Percentiles rank a stretch among this genome's conserved stretches.
These are phyloP conservation scores for Acrocalymma vagum DNA, from an alignment of 2,329 filamentous ascomycete species.

Conservation along the genomic window DNA sequence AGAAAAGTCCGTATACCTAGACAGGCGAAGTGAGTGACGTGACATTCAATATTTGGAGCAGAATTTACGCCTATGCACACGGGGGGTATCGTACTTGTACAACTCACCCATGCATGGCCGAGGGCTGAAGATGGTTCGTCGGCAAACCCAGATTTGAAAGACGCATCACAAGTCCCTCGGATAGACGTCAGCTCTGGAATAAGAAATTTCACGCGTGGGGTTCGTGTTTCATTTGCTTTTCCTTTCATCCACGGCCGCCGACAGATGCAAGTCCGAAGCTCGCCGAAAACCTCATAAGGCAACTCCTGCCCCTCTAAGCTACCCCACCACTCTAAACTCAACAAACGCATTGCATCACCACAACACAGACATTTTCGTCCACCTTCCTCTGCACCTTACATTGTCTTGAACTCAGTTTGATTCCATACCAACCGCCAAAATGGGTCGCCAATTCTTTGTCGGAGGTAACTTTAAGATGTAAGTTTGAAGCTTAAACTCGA, in stretches of 20 bases:
- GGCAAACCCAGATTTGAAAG: conserved; percentile 1
- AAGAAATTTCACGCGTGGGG: conserved; percentile 19
- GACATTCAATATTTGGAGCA: no score
- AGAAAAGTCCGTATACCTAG: no score
- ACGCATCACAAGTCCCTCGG: not conserved
- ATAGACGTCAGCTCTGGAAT: no score
- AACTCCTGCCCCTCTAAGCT: conserved; percentile 34
- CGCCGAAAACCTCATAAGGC: conserved; percentile 32
- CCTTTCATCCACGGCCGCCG: conserved; percentile 29
- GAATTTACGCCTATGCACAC: no score
- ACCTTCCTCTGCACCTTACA: conserved; percentile 10
- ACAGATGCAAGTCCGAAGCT: conserved; percentile 35
- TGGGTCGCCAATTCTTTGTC: conserved; percentile 97
- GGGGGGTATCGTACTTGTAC: no score
- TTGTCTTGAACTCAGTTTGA: conserved; percentile 6
- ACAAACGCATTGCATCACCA: conserved; percentile 39
- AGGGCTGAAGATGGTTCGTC: no score
- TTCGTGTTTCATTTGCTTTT: conserved; percentile 36
- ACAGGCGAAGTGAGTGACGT: no score
- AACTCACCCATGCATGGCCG: no score
- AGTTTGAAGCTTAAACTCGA: conserved; percentile 28
- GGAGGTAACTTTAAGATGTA: conserved; percentile 99
- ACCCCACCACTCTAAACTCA: conserved; percentile 29
- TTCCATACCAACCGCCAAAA: conserved; percentile 60
- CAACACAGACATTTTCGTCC: conserved; percentile 13